Conservation (phyloP, 768 basidiomycete genomes). For the Boletus vinaceobasis region DNA sequence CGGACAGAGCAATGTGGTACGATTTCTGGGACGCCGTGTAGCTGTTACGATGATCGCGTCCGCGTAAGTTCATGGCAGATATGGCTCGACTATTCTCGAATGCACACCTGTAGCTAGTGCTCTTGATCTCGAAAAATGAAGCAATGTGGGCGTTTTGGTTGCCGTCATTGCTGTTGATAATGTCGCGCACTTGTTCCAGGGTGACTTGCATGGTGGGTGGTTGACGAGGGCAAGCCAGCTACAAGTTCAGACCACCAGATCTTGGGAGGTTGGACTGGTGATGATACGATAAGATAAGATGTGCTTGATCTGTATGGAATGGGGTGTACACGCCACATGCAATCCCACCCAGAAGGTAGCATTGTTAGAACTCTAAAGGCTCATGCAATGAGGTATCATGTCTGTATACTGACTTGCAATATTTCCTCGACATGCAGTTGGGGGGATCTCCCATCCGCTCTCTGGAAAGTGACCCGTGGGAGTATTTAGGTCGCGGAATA, state of each 20-base stretch:
- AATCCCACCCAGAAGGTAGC: not conserved
- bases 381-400: not conserved
- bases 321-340: not conserved
- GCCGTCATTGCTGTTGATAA: slow-evolving; percentile 27
- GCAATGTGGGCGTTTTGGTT: slow-evolving; percentile 6
- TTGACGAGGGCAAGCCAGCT: no score
- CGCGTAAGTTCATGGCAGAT: not conserved
- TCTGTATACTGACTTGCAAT: no score
- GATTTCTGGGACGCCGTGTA: slow-evolving; percentile 25
- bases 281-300: not conserved
- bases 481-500: no score
- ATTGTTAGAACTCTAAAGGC: not conserved
- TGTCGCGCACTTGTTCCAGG: slow-evolving; percentile 28
- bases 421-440: no score
- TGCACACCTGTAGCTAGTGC: slow-evolving; percentile 31
- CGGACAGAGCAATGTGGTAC: slow-evolving; percentile 27
- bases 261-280: not conserved
- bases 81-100: not conserved
- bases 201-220: slow-evolving; percentile 18
- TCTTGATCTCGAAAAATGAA: slow-evolving; percentile 23
- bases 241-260: not conserved
- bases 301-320: not conserved
- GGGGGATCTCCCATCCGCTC: no score
- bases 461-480: no score
- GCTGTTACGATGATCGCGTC: slow-evolving; percentile 10